Base-by-base conservation (phyloP, 495 filamentous ascomycete species). In the Lasiosphaeriaceae sp. region DNA sequence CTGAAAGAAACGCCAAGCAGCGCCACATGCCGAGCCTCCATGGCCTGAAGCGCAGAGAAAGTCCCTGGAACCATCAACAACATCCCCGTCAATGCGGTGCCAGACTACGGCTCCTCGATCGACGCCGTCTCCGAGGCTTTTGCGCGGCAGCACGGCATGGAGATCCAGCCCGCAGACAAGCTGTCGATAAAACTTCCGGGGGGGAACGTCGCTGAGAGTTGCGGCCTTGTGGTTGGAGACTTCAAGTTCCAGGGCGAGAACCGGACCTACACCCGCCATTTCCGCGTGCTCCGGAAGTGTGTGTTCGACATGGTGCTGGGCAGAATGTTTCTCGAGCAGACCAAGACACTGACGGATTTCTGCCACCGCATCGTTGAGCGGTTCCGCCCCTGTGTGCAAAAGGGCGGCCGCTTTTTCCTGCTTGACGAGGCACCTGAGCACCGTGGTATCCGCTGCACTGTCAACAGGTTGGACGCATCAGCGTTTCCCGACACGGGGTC, bases 401-500 rank as follows among this genome's bases (percentile, higher is more conserved):
- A 19, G 26, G 11, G 23, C 6, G 48, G 19, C 48, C 48, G 48
- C 19, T 26, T 50, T 11, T 50, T 50, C 48, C 48, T 50, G 12
- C 29, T 50, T 31, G 48, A 50, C 19, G 26, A 50, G 29, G 3
- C n/a, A 3, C 48, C 48, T 4, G 19, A 35, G 48, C n/a, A n/a
- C n/a, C n/a, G 19, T 35, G 23, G 12, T 4, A 31, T 50, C 48
- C 22, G 29, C 11, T 50, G 48, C 24, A 50, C 20, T 26, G 29
- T 50, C 7, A 35, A 50, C 26, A 26, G 48, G 23, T 4, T n/a
- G 11, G 22, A 14, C 5, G 48, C 48, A 19, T 2, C 48, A 19
- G 29, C 48, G 24, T n/a, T 50, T 16, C 24, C 48, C 12, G 48
- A 50, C 19, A 50, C 48, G 5, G 48, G 48, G 20, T 50, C 48